phyloP scores from a whole-genome alignment of 495 filamentous ascomycete species.

The Stereocaulon alpinum region DNA sequence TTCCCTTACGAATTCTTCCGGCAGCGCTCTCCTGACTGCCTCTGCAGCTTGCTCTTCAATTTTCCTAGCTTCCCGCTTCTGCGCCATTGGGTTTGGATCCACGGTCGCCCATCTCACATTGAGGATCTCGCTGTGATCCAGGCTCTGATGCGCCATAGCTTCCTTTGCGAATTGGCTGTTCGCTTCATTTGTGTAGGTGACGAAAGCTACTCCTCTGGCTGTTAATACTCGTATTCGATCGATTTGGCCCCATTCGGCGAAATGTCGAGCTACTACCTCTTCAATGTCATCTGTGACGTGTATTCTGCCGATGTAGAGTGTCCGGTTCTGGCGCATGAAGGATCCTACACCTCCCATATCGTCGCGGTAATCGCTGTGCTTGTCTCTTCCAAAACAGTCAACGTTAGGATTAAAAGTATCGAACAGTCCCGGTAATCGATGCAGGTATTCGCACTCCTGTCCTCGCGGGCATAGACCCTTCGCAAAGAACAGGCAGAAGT shows the following conservation, averaged over 20 bases:
- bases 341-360: constrained; percentile 94
- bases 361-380: constrained; percentile 76
- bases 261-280: constrained; percentile 88
- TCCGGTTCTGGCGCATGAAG: constrained; percentile 85
- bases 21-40: constrained; percentile 82
- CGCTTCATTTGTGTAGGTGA: constrained; percentile 78
- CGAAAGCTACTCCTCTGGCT: constrained; percentile 77
- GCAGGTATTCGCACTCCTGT: constrained; percentile 87
- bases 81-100: constrained; percentile 91
- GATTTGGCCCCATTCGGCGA: constrained; percentile 86
- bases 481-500: constrained; percentile 91
- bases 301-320: constrained; percentile 83
- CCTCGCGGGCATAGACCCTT: constrained; percentile 74
- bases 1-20: constrained; percentile 83
- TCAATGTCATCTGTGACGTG: constrained; percentile 97
- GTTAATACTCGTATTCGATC: constrained; percentile 89
- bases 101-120: constrained; percentile 97
- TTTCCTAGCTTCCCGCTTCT: constrained; percentile 78
- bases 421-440: constrained; percentile 70
- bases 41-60: constrained; percentile 98
- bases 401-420: constrained; percentile 84
- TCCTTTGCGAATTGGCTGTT: constrained; percentile 87
- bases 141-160: constrained; percentile 77
- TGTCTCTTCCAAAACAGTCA: constrained; percentile 89
- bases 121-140: constrained; percentile 83